These are phyloP conservation scores for Fusarium sterilihyphosum DNA, from an alignment of 2,329 filamentous ascomycete species.

Conservation along the genomic window DNA sequence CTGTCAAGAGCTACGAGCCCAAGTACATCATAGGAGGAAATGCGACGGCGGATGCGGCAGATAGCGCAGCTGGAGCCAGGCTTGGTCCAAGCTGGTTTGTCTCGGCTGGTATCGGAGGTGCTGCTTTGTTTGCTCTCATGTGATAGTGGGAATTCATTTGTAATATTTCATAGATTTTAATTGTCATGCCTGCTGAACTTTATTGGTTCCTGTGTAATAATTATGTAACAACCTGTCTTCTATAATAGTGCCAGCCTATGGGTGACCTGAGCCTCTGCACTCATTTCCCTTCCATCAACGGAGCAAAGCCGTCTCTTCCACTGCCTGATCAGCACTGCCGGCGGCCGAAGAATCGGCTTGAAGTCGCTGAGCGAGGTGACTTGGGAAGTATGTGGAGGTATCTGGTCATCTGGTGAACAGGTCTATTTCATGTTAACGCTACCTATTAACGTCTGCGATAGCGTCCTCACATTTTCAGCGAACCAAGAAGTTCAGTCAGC, in stretches of 20 bases:
- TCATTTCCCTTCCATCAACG: accelerated
- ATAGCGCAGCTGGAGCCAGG: not conserved
- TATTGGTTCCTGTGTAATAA: accelerated
- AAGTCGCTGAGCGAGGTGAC: accelerated
- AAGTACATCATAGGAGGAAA: conserved; percentile 40
- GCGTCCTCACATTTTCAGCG: not conserved
- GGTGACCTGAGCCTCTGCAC: not conserved
- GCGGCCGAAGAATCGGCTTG: not conserved
- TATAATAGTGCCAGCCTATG: too few relatives aligned
- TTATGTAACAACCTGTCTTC: not conserved
- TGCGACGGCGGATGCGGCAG: conserved; percentile 7
- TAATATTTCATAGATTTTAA: not conserved
- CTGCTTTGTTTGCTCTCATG: not conserved
- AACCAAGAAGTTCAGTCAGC: not conserved
- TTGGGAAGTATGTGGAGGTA: accelerated
- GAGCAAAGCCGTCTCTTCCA: not conserved
- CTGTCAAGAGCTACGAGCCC: conserved; percentile 49
- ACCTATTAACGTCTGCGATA: not conserved
- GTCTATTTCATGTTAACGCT: not conserved
- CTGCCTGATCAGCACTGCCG: accelerated
- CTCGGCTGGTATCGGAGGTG: not conserved
- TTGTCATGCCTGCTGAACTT: not conserved
- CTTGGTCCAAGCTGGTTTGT: not conserved
- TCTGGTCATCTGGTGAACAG: not conserved
- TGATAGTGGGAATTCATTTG: not conserved